Percentiles rank a stretch among this genome's conserved stretches.
These are phyloP conservation scores for Berberis vulgaris DNA, from an alignment of 164 flowering plant species.

Conservation along the genomic window DNA sequence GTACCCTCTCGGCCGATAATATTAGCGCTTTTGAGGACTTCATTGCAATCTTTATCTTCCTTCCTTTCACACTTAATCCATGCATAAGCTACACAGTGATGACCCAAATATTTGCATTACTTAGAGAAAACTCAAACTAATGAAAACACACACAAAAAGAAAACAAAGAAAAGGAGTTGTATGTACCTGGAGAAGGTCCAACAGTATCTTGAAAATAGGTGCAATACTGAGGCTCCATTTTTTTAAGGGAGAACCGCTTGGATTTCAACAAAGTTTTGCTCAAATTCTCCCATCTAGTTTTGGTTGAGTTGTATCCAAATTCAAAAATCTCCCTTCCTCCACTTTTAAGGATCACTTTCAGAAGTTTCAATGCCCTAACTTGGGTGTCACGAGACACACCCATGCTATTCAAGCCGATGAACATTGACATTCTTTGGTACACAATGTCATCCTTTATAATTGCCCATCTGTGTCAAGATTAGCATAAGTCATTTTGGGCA, in stretches of 20 bases:
- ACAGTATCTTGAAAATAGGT: constrained; percentile 32
- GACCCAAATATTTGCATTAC: neutral
- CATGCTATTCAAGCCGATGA: constrained; percentile 18
- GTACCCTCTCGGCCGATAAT: constrained; percentile 45
- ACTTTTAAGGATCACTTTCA: constrained; percentile 27
- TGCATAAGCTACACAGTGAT: constrained; percentile 48
- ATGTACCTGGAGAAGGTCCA: constrained; percentile 53
- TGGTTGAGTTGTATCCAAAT: constrained; percentile 39
- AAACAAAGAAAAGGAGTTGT: too few relatives aligned
- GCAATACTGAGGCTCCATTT: constrained; percentile 39
- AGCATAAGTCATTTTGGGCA: neutral
- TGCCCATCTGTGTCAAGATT: constrained; percentile 54
- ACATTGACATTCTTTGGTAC: constrained; percentile 28
- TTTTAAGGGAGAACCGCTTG: constrained; percentile 37
- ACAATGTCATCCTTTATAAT: constrained; percentile 48
- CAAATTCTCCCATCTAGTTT: constrained; percentile 40
- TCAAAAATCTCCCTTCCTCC: constrained; percentile 33
- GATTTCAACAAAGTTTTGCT: constrained; percentile 26
- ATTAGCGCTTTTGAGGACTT: constrained; percentile 34
- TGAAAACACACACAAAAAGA: neutral
- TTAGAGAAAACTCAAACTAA: neutral
- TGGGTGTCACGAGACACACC: constrained; percentile 59
- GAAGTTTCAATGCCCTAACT: constrained; percentile 46
- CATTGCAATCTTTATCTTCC: constrained; percentile 45
- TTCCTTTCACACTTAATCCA: constrained; percentile 65